Percentiles rank a stretch among this genome's conserved stretches.
Evolutionary conservation across 805 yeast genomes (phyloP).

Genomic region (Tetrapisispora iriomotensis): DNA sequence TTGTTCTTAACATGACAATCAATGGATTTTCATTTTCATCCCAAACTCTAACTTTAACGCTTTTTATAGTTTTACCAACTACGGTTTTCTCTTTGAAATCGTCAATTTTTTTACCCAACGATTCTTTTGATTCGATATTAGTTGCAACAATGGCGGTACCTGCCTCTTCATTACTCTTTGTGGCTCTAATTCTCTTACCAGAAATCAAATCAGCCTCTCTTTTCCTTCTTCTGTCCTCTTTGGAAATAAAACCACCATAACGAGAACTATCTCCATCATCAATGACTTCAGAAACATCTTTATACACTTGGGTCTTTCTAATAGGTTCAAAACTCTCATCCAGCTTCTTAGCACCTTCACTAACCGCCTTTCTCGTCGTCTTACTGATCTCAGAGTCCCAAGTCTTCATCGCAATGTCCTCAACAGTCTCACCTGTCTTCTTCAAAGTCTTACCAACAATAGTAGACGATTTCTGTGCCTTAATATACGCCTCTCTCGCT

Average conservation of each 20-base stretch:
- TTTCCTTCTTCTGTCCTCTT: conserved; percentile 68
- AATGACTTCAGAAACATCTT: conserved; percentile 77
- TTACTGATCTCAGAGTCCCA: conserved; percentile 95
- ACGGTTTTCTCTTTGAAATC: conserved; percentile 57
- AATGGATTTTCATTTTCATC: conserved; percentile 93
- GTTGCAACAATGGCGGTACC: conserved; percentile 79
- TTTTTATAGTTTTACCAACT: conserved; percentile 54
- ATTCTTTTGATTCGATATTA: conserved; percentile 63
- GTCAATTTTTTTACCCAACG: conserved; percentile 54
- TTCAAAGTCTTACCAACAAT: conserved; percentile 65
- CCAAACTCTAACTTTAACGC: conserved; percentile 58
- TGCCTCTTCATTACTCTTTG: conserved; percentile 70
- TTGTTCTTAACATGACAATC: conserved; percentile 67
- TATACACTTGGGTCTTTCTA: conserved; percentile 78
- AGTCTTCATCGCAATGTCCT: conserved; percentile 78
- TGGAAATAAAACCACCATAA: conserved; percentile 87
- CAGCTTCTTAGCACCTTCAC: conserved; percentile 71
- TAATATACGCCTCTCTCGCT: conserved; percentile 86
- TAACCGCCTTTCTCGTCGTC: conserved; percentile 79
- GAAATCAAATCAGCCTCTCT: conserved; percentile 52
- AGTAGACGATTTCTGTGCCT: conserved; percentile 64
- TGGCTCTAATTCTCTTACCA: conserved; percentile 56
- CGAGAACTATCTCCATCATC: conserved; percentile 84
- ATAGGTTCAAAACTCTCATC: conserved; percentile 87
- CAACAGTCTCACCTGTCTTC: conserved; percentile 90